These are phyloP conservation scores for Coemansia sp. DNA, from an alignment of 192 early-diverging fungal genomes.

Conservation along the genomic window DNA sequence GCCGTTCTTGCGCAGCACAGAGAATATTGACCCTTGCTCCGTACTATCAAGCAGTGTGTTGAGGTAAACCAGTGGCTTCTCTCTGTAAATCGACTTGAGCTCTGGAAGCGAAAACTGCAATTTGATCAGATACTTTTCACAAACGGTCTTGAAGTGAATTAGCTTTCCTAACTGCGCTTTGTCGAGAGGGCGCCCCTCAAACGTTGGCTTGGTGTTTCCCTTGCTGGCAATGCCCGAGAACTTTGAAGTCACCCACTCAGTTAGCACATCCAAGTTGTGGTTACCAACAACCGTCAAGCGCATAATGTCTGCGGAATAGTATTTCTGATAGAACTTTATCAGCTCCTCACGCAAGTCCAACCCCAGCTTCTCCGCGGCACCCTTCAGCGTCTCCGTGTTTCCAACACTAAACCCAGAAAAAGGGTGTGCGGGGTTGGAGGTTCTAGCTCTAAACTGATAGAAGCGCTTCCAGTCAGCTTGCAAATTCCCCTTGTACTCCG, in stretches of 20 bases:
- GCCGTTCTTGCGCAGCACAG: conserved; percentile 73
- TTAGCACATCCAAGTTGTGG: conserved; percentile 71
- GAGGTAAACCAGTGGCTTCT: conserved; percentile 64
- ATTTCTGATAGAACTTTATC: conserved; percentile 73
- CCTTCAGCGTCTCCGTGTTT: conserved; percentile 74
- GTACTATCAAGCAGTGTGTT: conserved; percentile 77
- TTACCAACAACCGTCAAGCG: conserved; percentile 82
- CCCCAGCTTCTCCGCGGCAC: conserved; percentile 43
- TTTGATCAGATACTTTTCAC: conserved; percentile 63
- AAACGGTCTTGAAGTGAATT: conserved; percentile 68
- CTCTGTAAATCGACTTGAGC: conserved; percentile 51
- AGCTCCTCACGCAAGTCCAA: conserved; percentile 75
- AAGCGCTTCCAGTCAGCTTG: conserved; percentile 57
- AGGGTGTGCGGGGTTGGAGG: conserved; percentile 64
- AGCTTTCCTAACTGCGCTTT: conserved; percentile 63
- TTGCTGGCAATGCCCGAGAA: conserved; percentile 77
- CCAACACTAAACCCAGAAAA: conserved; percentile 81
- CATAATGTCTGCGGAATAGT: conserved; percentile 95
- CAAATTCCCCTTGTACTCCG: conserved; percentile 84
- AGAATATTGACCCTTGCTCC: conserved; percentile 76
- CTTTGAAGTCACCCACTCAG: conserved; percentile 73
- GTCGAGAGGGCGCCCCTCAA: conserved; percentile 63
- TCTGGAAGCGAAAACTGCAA: conserved; percentile 85
- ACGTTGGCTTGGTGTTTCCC: conserved; percentile 57
- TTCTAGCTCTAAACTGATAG: neutral